Evolutionary conservation across 2,329 filamentous ascomycete species (phyloP).

Genomic region (Pseudogymnoascus sp.): DNA sequence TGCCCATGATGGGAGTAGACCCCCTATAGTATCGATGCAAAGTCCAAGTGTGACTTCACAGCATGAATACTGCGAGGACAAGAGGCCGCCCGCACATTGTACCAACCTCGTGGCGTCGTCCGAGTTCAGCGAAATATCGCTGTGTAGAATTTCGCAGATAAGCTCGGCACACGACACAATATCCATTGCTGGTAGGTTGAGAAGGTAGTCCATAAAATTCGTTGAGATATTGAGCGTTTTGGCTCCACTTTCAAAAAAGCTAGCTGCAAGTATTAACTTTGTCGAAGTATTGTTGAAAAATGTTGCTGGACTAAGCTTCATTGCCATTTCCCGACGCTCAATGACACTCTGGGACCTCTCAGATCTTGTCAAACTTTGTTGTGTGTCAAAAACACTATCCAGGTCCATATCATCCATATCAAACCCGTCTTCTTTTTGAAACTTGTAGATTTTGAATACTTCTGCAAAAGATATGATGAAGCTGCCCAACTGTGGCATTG

Average conservation of each 20-base stretch:
- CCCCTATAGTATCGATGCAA: conserved; percentile 60
- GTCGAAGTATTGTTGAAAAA: conserved; percentile 21
- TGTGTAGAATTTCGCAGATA: conserved; percentile 43
- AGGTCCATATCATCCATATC: conserved; percentile 52
- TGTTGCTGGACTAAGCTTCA: conserved; percentile 21
- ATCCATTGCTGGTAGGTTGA: conserved; percentile 43
- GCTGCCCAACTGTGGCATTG: conserved; percentile 18
- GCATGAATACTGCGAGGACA: conserved; percentile 53
- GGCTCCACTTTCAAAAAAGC: conserved; percentile 17
- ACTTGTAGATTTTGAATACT: conserved; percentile 14
- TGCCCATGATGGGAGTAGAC: conserved; percentile 26
- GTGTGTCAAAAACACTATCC: conserved; percentile 55
- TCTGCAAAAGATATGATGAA: conserved; percentile 22
- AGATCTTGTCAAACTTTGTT: conserved; percentile 40
- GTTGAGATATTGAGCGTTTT: conserved; percentile 39
- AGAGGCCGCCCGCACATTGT: conserved; percentile 42
- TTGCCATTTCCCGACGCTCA: conserved; percentile 33
- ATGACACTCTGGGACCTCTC: conserved; percentile 29
- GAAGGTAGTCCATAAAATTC: conserved; percentile 41
- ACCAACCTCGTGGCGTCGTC: conserved; percentile 41
- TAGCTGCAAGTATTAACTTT: conserved; percentile 20
- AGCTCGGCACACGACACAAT: conserved; percentile 44
- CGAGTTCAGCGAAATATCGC: conserved; percentile 42
- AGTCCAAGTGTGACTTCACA: conserved; percentile 66
- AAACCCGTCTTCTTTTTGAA: conserved; percentile 4